Evolutionary conservation across 2,329 filamentous ascomycete species (phyloP).

Genomic region (Apiospora arundinis): DNA sequence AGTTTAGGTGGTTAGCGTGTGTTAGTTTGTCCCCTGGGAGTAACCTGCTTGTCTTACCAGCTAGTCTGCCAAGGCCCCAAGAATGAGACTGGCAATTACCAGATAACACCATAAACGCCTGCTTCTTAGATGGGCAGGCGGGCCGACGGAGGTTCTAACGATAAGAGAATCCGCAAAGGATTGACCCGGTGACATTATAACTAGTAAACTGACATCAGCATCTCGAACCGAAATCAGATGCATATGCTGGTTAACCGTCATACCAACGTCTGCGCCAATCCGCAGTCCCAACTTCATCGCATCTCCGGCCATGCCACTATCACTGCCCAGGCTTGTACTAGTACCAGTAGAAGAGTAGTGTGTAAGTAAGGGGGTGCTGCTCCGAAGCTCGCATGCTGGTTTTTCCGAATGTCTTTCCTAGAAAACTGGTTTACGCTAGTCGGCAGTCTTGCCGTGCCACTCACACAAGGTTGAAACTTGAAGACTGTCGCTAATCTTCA

Average conservation of each 20-base stretch:
- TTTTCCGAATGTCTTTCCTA: constrained; percentile 33
- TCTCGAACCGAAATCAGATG: constrained; percentile 1
- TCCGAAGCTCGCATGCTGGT: neutral
- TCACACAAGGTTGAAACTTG: constrained; percentile 38
- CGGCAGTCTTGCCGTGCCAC: constrained; percentile 28
- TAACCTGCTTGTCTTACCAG: neutral
- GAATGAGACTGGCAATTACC: neutral
- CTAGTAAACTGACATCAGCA: neutral
- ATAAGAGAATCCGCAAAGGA: constrained; percentile 1
- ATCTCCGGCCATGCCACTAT: constrained; percentile 6
- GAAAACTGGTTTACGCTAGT: constrained; percentile 27
- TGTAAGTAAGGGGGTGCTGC: neutral
- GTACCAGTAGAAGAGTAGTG: neutral
- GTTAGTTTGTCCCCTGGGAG: neutral
- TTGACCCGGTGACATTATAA: neutral
- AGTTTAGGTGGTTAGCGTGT: neutral
- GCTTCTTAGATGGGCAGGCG: neutral
- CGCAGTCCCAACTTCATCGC: neutral
- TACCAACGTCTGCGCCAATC: neutral
- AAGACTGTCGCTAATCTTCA: constrained; percentile 31
- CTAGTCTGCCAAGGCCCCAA: neutral
- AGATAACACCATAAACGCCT: neutral
- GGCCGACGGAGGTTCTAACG: neutral
- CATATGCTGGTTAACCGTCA: constrained; percentile 14
- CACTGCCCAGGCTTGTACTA: neutral